phyloP scores from a whole-genome alignment of 2,329 filamentous ascomycete genomes.

The Didymellaceae sp. region DNA sequence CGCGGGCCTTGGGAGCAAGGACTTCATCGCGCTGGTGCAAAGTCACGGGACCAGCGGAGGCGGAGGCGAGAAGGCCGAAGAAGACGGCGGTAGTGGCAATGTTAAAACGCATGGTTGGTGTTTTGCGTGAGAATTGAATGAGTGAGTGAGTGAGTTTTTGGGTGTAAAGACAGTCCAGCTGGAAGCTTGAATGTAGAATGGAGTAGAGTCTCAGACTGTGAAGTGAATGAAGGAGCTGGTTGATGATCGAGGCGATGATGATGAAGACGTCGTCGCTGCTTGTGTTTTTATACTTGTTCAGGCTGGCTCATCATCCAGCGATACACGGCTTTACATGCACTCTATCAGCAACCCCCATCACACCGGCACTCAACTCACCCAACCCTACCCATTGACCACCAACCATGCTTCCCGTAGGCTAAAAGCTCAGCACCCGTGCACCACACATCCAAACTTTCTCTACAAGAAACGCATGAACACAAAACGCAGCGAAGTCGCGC shows the following conservation, averaged over 20 bases:
- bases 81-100: constrained; percentile 1
- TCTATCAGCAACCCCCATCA: neutral
- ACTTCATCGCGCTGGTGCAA: constrained; percentile 3
- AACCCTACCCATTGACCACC: too few species aligned
- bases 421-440: neutral
- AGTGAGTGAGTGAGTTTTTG: too few species aligned
- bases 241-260: constrained; percentile 8
- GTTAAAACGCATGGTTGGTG: constrained; percentile 1
- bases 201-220: neutral
- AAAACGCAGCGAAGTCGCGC: neutral
- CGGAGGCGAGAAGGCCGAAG: constrained; percentile 1
- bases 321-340: too few species aligned
- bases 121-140: too few species aligned
- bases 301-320: too few species aligned
- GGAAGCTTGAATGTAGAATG: neutral
- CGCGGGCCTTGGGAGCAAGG: neutral
- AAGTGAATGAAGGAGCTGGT: neutral
- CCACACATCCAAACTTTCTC: neutral
- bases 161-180: neutral
- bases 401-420: too few species aligned
- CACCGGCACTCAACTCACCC: too few species aligned
- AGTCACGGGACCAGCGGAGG: constrained; percentile 4
- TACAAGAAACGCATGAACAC: neutral
- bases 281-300: neutral
- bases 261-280: neutral